Conservation (phyloP, 2,329 filamentous ascomycete species). For the Hypoxylon sp. region DNA sequence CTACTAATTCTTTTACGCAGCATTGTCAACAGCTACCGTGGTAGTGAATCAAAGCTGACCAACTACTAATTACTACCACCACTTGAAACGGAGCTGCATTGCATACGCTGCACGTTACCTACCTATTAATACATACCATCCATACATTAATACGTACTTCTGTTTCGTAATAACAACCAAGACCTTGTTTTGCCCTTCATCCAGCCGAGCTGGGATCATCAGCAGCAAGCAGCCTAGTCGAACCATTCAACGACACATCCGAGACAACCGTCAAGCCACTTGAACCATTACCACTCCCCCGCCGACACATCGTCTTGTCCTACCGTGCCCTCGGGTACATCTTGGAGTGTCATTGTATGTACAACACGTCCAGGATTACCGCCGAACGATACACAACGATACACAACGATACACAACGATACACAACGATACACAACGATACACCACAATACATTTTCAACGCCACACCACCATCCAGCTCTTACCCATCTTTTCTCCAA, state of each 20-base stretch:
- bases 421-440: constrained; percentile 8
- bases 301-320: constrained; percentile 27
- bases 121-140: no score
- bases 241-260: constrained; percentile 11
- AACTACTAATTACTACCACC: neutral
- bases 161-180: constrained; percentile 26
- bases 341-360: constrained; percentile 26
- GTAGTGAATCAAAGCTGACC: constrained; percentile 13
- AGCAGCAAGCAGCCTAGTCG: constrained; percentile 21
- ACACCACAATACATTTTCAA: constrained; percentile 9
- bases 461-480: constrained; percentile 21
- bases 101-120: constrained; percentile 35
- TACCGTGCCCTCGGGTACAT: constrained; percentile 15
- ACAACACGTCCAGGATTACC: constrained; percentile 24
- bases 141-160: constrained; percentile 34
- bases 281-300: constrained; percentile 27
- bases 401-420: constrained; percentile 9
- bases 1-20: constrained; percentile 2
- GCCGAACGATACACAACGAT: constrained; percentile 18
- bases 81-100: constrained; percentile 25
- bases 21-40: constrained; percentile 11
- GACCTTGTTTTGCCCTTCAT: no score
- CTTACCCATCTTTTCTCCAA: constrained; percentile 13
- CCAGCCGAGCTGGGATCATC: constrained; percentile 25
- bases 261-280: constrained; percentile 37